Conservation (phyloP, 352 stramenopile species). For the Pythium scleroteichum region DNA sequence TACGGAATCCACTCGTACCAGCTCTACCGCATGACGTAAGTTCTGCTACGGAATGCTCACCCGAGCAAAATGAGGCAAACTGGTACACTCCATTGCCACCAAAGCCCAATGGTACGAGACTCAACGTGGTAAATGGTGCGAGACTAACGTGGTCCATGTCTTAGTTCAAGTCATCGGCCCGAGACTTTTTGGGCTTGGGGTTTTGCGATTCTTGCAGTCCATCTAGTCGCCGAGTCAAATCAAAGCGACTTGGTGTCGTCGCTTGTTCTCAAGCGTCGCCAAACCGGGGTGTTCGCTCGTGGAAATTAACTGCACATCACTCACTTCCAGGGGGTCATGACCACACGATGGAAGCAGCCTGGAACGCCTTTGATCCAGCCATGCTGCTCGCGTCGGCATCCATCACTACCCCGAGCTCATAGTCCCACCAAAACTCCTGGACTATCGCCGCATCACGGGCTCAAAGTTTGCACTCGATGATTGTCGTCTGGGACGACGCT, state of each 20-base stretch:
- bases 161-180: too few species aligned
- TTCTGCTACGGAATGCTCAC: too few species aligned
- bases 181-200: constrained; percentile 19
- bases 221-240: constrained; percentile 9
- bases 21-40: too few species aligned
- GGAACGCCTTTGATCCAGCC: constrained; percentile 5
- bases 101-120: too few species aligned
- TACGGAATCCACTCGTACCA: too few species aligned
- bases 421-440: not conserved
- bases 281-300: constrained; percentile 16
- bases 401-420: constrained; percentile 12
- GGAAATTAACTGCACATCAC: constrained; percentile 14
- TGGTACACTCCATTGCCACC: too few species aligned
- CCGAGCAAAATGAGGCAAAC: too few species aligned
- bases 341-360: not conserved
- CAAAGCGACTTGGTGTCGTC: not conserved
- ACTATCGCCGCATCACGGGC: constrained; percentile 3
- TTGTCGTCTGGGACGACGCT: not conserved
- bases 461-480: constrained; percentile 25
- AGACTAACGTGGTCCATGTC: too few species aligned
- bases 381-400: constrained; percentile 6
- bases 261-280: constrained; percentile 9
- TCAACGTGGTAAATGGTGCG: too few species aligned
- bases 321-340: constrained; percentile 10
- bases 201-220: constrained; percentile 1